A percentile compares a stretch with the other conserved stretches of the same genome.
phyloP scores from a whole-genome alignment of 495 filamentous ascomycete species.

The Hypoxylon crocopeplum region DNA sequence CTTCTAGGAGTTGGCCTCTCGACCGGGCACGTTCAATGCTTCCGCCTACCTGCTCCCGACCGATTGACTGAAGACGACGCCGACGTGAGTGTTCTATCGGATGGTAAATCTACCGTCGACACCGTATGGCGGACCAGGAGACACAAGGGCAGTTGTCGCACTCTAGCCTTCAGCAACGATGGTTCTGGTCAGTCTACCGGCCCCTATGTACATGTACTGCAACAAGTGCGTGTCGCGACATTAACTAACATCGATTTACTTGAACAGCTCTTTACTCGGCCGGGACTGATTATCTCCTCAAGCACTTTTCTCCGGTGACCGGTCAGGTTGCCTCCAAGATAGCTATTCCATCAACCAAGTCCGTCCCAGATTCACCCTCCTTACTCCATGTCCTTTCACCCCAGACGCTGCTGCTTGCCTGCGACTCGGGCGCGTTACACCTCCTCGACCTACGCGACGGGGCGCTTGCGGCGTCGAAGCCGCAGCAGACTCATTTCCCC shows the following conservation, averaged over 20 bases:
- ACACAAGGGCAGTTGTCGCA: constrained; percentile 91
- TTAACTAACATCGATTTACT: constrained; percentile 9
- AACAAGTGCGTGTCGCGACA: constrained; percentile 12
- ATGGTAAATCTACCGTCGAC: constrained; percentile 77
- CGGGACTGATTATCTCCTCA: constrained; percentile 88
- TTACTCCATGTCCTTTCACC: constrained; percentile 81
- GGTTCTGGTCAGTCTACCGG: constrained; percentile 58
- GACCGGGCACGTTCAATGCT: constrained; percentile 85
- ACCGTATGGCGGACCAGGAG: constrained; percentile 85
- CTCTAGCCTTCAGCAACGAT: constrained; percentile 76
- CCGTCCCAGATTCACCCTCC: constrained; percentile 68
- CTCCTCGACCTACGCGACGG: constrained; percentile 87
- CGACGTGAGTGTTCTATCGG: constrained; percentile 56
- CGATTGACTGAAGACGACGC: constrained; percentile 54
- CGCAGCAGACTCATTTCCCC: constrained; percentile 79
- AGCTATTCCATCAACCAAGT: constrained; percentile 59
- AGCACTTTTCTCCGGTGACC: constrained; percentile 80
- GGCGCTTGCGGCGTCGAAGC: constrained; percentile 60
- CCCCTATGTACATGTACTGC: neutral
- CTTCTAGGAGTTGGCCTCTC: constrained; percentile 85
- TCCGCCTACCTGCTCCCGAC: constrained; percentile 70
- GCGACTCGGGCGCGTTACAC: constrained; percentile 87
- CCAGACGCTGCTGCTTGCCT: constrained; percentile 87
- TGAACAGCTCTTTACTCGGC: constrained; percentile 77
- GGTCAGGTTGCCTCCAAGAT: constrained; percentile 83